Conservation (phyloP, 805 yeast genomes). For the Candida silvicultrix region DNA sequence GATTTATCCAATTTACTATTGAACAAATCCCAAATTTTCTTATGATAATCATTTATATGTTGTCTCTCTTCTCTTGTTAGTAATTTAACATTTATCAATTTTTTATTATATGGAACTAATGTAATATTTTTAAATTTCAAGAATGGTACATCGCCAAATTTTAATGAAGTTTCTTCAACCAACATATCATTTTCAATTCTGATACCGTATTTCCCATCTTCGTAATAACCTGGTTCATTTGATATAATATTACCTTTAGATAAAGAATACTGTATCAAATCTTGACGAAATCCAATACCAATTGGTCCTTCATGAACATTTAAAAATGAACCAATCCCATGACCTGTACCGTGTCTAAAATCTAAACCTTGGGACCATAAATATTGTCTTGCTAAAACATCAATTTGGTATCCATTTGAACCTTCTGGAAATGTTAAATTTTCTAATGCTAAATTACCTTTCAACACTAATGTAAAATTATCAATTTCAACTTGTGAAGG, state of each 20-base stretch:
- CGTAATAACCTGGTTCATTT: conserved; percentile 93
- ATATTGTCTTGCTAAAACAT: conserved; percentile 75
- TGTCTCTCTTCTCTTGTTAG: conserved; percentile 54
- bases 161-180: conserved; percentile 35
- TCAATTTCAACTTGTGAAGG: conserved; percentile 54
- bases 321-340: conserved; percentile 90
- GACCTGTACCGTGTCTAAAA: conserved; percentile 94
- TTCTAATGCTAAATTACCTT: conserved; percentile 88
- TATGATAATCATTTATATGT: conserved; percentile 69
- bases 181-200: conserved; percentile 82
- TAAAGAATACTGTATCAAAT: conserved; percentile 44
- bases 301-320: conserved; percentile 95
- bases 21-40: conserved; percentile 45
- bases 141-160: conserved; percentile 51
- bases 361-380: conserved; percentile 80
- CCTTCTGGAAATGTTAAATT: conserved; percentile 72
- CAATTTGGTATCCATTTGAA: conserved; percentile 71
- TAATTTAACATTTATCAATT: conserved; percentile 56
- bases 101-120: conserved; percentile 75
- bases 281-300: conserved; percentile 57
- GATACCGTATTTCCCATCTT: conserved; percentile 85
- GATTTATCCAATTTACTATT: conserved; percentile 48
- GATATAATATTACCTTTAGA: conserved; percentile 70
- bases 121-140: conserved; percentile 81
- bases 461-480: conserved; percentile 78